Evolutionary conservation across 2,329 filamentous ascomycete species (phyloP).

Genomic region (Sclerotinia spermophila): DNA sequence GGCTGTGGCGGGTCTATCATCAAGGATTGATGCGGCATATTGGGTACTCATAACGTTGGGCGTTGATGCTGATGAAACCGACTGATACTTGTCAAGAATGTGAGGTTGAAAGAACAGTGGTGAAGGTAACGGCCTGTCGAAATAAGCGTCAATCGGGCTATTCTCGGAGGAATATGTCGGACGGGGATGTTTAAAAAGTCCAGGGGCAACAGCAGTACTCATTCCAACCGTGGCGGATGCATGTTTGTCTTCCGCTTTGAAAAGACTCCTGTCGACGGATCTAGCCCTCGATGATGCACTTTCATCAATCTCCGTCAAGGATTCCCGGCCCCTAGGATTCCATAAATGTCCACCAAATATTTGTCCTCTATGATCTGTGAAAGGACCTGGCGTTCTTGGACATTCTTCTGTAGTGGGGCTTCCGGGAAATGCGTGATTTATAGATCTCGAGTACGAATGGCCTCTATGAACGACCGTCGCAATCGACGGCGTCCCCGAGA

Average conservation of each 20-base stretch:
- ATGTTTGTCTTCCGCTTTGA: slow-evolving; percentile 60
- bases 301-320: slow-evolving; percentile 41
- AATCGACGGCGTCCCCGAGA: slow-evolving; percentile 34
- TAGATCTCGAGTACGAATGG: slow-evolving; percentile 38
- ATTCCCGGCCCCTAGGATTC: slow-evolving; percentile 26
- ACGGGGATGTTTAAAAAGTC: slow-evolving; percentile 40
- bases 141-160: slow-evolving; percentile 24
- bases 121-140: slow-evolving; percentile 31
- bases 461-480: slow-evolving; percentile 35
- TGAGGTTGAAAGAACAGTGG: slow-evolving; percentile 34
- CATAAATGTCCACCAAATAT: slow-evolving; percentile 31
- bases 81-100: slow-evolving; percentile 28
- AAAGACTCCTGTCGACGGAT: slow-evolving; percentile 60
- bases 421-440: slow-evolving; percentile 30
- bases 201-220: slow-evolving; percentile 59
- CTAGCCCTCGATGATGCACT: slow-evolving; percentile 50
- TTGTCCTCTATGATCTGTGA: slow-evolving; percentile 33
- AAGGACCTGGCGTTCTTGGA: slow-evolving; percentile 26
- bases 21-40: slow-evolving; percentile 38
- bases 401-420: slow-evolving; percentile 20
- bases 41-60: slow-evolving; percentile 28
- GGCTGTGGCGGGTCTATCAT: slow-evolving; percentile 48
- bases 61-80: slow-evolving; percentile 28
- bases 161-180: slow-evolving; percentile 28
- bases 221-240: slow-evolving; percentile 60